Base-by-base conservation (phyloP, 2,329 filamentous ascomycete genomes). In the Xylariaceae sp. region DNA sequence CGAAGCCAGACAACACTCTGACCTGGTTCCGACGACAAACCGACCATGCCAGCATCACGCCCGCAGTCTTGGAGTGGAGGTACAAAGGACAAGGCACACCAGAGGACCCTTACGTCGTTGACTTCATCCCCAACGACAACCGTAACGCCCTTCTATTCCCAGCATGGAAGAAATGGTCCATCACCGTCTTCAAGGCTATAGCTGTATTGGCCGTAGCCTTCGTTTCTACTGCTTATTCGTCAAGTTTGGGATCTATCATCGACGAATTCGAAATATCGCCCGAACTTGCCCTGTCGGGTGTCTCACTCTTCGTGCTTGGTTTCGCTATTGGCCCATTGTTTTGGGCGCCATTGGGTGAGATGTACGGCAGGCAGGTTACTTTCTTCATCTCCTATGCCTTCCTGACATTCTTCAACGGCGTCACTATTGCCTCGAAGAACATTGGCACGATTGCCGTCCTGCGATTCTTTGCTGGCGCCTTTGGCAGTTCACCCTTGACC, bases 201-300 rank as follows among this genome's bases (percentile, higher is more conserved):
- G 82, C 87, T 13, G 87, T 86, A 1, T 75, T 91, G 41, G 85
- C 79, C 28, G 85, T 90, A 31, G 75, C 88, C 2, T 87, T 91
- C 60, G 81, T 83, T 48, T 88, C 84, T 16, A 86, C 83, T 1
- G 86, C 86, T 31, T 88, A 83, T 66, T 81, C 80, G 4, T 82
- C 82, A 12, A 82, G 81, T 43, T 66, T 84, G 13, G 51, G 59
- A 9, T 71, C 82, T 45, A 75, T 89, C 48, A 73, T 84, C 13
- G 41, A 55, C 1, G 73, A 83, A 33, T 88, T 89, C 57, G 51
- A 70, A 12, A 74, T 82, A 28, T 70, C 67, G 42, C 66, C 71
- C 45, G 76, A 77, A 53, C 65, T 79, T 9, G 75, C 71, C 14
- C 79, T 75, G 2, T 69, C 82, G 1, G 79, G 79, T 11, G 70